Evolutionary conservation across 176 grass and related monocot species (phyloP).

Genomic region (Lolium rigidum): DNA sequence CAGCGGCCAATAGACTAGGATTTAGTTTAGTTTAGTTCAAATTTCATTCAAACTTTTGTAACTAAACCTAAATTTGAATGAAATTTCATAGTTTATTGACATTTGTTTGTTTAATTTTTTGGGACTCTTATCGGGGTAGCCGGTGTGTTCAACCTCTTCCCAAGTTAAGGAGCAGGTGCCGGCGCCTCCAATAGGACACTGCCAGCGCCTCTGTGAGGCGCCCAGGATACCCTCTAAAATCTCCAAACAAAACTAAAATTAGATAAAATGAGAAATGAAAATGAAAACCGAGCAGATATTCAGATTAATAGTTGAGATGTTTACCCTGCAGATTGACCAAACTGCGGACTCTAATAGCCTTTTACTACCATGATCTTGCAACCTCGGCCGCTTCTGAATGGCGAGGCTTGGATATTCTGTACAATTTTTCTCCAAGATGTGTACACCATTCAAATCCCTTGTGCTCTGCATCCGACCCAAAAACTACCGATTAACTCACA

Average conservation of each 20-base stretch:
- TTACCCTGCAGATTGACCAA: slow-evolving; percentile 6
- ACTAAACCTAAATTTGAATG: too few species aligned
- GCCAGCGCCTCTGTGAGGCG: too few species aligned
- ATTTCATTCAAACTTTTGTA: too few species aligned
- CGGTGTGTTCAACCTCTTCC: too few species aligned
- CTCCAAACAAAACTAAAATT: background rate
- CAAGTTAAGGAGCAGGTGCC: too few species aligned
- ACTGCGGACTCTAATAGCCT: slow-evolving; percentile 2
- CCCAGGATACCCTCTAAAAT: too few species aligned
- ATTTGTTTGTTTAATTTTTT: too few species aligned
- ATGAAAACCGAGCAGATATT: background rate
- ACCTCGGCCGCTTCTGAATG: background rate
- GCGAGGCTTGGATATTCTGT: background rate
- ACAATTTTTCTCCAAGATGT: background rate
- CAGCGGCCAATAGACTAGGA: too few species aligned
- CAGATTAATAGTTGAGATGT: background rate
- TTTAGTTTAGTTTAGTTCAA: too few species aligned
- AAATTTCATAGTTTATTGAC: too few species aligned
- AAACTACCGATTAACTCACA: background rate
- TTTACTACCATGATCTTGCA: slow-evolving; percentile 5
- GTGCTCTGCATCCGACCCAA: background rate
- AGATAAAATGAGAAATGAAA: background rate
- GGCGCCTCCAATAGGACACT: too few species aligned
- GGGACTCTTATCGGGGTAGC: too few species aligned
- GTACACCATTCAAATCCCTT: slow-evolving; percentile 10